Base-by-base conservation (phyloP, 163 green algal species). In the Chlamydomonas reinhardtii region DNA sequence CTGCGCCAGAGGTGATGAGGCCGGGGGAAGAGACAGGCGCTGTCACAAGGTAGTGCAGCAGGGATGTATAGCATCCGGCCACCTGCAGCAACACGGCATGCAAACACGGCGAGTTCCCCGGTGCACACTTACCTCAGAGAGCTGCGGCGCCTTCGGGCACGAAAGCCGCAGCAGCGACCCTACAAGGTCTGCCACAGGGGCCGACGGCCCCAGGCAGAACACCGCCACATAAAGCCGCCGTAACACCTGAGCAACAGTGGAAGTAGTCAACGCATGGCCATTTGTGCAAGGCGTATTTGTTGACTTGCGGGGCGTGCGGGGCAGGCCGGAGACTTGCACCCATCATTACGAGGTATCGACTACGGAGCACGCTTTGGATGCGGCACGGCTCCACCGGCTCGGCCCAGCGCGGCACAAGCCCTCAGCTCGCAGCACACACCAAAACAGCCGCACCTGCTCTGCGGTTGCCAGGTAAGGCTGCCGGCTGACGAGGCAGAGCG, bases 401-500 rank as follows among this genome's bases (percentile, higher is more conserved):
- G 2, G 56, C 56, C 15, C 19, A 3, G 9, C 19, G 9, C 24
- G 29, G 61, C 19, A 2, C 9, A 0, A 25, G 24, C 19, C 24
- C 61, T 24, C n/a, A n/a, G n/a, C n/a, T n/a, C n/a, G n/a, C 61
- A 68, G 3, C 24, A 29, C 5, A 22, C 68, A 12, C 31, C 0
- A n/a, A 29, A 8, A 31, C 68, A 0, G 68, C 31, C 61, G 19
- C 65, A 93, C 90, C 90, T 89, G 82, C 29, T 93, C 81, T 17
- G 80, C 69, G 34, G 82, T 77, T 2, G 73, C 29, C 52, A 94
- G 70, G 80, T 91, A 94, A 9, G 89, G 83, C 62, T 76, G 71
- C 29, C 83, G 69, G 74, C 73, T 89, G 64, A 94, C 59, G 24
- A 94, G 76, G 76, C 84, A 92, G 24, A 93, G 77, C 24, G 83